These are phyloP conservation scores for Exophiala viscosa DNA, from an alignment of 2,329 filamentous ascomycete species.

Conservation along the genomic window DNA sequence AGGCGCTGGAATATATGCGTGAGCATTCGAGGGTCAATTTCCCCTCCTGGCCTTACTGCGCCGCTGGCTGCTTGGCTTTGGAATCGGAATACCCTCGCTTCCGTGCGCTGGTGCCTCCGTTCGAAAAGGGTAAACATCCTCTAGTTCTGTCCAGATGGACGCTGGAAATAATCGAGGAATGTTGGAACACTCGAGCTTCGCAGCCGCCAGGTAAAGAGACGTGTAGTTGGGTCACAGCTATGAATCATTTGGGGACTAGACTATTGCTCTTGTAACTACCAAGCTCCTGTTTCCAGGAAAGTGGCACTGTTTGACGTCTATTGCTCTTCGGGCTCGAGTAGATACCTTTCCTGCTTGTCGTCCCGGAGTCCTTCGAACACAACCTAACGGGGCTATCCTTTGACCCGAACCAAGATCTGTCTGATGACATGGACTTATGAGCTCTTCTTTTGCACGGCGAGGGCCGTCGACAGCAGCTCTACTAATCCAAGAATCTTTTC, in stretches of 20 bases:
- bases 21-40: conserved; percentile 7
- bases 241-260: conserved; percentile 1
- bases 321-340: no score
- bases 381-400: no score
- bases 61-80: conserved; percentile 15
- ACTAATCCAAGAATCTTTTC: conserved; percentile 18
- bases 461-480: background rate
- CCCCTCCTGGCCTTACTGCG: conserved; percentile 18
- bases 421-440: background rate
- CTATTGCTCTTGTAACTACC: background rate
- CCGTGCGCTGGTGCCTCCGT: background rate
- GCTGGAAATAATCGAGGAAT: conserved; percentile 8
- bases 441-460: background rate
- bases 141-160: conserved; percentile 3
- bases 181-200: conserved; percentile 2
- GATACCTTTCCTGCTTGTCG: no score
- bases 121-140: conserved; percentile 1
- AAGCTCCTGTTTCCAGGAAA: background rate
- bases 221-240: conserved; percentile 1
- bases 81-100: conserved; percentile 2
- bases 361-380: no score
- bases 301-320: no score
- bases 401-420: background rate
- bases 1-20: conserved; percentile 8
- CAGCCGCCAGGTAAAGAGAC: conserved; percentile 1